Evolutionary conservation across 2,329 filamentous ascomycete species (phyloP).

Genomic region (Tolypocladium paradoxum): DNA sequence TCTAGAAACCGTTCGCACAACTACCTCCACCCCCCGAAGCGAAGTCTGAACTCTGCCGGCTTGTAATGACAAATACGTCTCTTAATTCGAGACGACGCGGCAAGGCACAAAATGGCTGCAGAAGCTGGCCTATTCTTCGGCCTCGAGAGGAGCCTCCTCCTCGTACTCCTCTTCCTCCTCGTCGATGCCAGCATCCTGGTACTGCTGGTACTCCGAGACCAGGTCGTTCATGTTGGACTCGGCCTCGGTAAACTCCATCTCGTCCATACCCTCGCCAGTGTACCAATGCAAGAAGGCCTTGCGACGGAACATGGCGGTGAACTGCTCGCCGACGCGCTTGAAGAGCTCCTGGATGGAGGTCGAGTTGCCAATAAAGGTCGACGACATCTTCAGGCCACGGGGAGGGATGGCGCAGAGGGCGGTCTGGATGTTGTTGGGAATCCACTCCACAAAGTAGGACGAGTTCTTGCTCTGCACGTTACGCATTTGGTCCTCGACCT

Average conservation of each 20-base stretch:
- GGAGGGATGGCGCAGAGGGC: constrained; percentile 98
- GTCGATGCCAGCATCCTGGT: constrained; percentile 96
- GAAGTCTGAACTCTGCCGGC: constrained; percentile 17
- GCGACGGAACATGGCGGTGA: constrained; percentile 99
- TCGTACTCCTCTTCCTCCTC: constrained; percentile 96
- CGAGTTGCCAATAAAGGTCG: constrained; percentile 98
- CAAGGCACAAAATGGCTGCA: not conserved
- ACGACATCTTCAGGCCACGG: constrained; percentile 96
- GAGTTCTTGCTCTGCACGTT: constrained; percentile 99
- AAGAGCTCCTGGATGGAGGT: constrained; percentile 99
- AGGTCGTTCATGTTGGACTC: constrained; percentile 99
- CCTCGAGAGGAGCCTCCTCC: constrained; percentile 70
- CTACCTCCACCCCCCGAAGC: constrained; percentile 17
- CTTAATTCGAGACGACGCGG: not conserved
- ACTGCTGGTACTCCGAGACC: constrained; percentile 99
- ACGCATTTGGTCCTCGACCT: constrained; percentile 99
- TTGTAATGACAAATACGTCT: constrained; percentile 3
- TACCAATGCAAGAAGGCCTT: constrained; percentile 99
- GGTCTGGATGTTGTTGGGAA: constrained; percentile 99
- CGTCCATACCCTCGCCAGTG: constrained; percentile 99
- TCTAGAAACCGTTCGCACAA: constrained; percentile 7
- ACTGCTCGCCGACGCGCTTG: constrained; percentile 99
- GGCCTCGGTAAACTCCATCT: constrained; percentile 99
- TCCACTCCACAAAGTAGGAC: constrained; percentile 99
- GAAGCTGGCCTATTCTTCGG: constrained; percentile 39